Evolutionary conservation across 2,329 filamentous ascomycete genomes (phyloP).

Genomic region (Neurospora sp.): DNA sequence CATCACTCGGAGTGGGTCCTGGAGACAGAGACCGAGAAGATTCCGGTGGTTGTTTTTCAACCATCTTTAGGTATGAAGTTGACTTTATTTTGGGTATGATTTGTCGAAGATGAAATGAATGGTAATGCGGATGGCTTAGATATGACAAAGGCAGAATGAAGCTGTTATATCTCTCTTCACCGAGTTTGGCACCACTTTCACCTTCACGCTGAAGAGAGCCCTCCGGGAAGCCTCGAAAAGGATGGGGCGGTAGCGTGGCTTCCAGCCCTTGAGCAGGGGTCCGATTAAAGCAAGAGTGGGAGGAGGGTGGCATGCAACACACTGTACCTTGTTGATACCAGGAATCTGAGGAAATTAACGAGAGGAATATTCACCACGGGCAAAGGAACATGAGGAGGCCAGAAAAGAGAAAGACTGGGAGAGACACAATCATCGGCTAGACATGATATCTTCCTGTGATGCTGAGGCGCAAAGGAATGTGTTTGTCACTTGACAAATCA

Average conservation of each 20-base stretch:
- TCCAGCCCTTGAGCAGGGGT: conserved; percentile 3
- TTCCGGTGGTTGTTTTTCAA: not conserved
- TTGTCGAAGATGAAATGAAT: not conserved
- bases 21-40: not conserved
- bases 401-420: not conserved
- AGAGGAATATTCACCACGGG: not conserved
- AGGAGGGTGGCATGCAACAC: conserved; percentile 10
- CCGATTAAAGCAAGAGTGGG: conserved; percentile 13
- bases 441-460: not conserved
- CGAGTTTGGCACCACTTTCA: conserved; percentile 4
- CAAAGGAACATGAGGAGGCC: not conserved
- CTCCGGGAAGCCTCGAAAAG: conserved; percentile 13
- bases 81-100: not conserved
- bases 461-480: not conserved
- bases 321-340: not conserved
- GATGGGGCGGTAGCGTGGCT: conserved; percentile 8
- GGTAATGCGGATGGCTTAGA: not conserved
- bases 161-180: not conserved
- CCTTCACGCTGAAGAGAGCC: conserved; percentile 6
- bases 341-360: not conserved
- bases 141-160: not conserved
- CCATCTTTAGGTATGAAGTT: not conserved
- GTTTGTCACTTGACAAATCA: not conserved
- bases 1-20: conserved; percentile 11
- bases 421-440: not conserved